phyloP scores from a whole-genome alignment of 345 rosid species.

The Eucalyptus viminalis region DNA sequence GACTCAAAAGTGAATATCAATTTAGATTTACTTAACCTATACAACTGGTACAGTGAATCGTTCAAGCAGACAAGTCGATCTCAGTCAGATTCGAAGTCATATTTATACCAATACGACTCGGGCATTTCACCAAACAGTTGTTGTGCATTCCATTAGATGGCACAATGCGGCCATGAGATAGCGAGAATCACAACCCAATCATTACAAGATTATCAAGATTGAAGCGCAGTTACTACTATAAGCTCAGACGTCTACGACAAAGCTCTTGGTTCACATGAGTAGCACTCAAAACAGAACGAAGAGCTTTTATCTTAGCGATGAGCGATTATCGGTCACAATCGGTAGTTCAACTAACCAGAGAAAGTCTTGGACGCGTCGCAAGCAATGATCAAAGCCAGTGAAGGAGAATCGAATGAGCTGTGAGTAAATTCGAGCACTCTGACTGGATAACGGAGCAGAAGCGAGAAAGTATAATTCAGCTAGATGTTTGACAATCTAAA shows the following conservation, averaged over 20 bases:
- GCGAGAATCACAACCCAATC: not conserved
- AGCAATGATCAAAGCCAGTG: too few relatives aligned
- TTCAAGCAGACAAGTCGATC: not conserved
- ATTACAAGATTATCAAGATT: not conserved
- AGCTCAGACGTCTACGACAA: too few relatives aligned
- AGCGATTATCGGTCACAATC: not conserved
- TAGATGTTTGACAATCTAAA: too few relatives aligned
- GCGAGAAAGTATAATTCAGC: not conserved
- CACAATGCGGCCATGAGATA: not conserved
- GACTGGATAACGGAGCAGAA: too few relatives aligned
- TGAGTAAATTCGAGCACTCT: too few relatives aligned
- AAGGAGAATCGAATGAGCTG: too few relatives aligned
- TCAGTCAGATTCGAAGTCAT: not conserved
- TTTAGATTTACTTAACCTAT: not conserved
- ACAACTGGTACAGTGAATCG: too few relatives aligned
- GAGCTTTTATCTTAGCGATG: not conserved
- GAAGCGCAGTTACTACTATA: not conserved
- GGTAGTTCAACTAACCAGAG: not conserved
- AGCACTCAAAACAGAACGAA: too few relatives aligned
- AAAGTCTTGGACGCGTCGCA: too few relatives aligned
- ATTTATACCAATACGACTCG: not conserved
- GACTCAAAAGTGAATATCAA: too few relatives aligned
- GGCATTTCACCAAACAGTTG: not conserved
- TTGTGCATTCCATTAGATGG: accelerated
- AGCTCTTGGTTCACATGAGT: not conserved